phyloP scores from a whole-genome alignment of 2,329 filamentous ascomycete species.

The Fusarium penzigii region DNA sequence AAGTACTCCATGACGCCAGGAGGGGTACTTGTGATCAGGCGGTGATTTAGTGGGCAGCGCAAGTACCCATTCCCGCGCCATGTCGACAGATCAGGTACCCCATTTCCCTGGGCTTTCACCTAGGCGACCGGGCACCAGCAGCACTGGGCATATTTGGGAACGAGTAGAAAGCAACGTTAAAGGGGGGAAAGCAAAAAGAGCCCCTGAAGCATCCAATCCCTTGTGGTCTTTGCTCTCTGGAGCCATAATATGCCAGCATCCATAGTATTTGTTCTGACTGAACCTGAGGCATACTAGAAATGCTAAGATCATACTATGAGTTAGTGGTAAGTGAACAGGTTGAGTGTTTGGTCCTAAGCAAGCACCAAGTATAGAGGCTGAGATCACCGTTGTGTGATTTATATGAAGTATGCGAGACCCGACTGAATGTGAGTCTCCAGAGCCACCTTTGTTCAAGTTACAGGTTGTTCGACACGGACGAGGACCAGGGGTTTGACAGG shows the following conservation, averaged over 20 bases:
- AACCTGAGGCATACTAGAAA: not conserved
- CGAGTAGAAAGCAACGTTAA: not conserved
- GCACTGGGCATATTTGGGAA: not conserved
- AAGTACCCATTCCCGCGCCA: not conserved
- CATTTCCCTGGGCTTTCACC: not conserved
- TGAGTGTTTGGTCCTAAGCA: too few relatives aligned
- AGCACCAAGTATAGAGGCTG: not conserved
- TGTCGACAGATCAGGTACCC: not conserved
- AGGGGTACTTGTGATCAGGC: not conserved
- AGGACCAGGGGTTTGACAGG: too few relatives aligned
- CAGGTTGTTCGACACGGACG: too few relatives aligned
- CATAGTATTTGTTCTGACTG: not conserved
- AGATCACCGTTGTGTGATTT: not conserved
- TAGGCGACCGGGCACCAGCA: slow-evolving; percentile 15
- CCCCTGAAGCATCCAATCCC: not conserved
- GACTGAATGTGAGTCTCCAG: too few relatives aligned
- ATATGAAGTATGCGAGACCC: too few relatives aligned
- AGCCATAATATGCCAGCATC: not conserved
- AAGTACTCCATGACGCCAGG: not conserved
- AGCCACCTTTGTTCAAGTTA: too few relatives aligned
- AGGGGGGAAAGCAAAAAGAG: not conserved
- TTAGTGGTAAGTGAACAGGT: too few relatives aligned
- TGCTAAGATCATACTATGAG: not conserved
- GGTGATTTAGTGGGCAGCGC: not conserved
- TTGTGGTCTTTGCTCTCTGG: not conserved